Conservation (phyloP, 108 stramenopile species). For the Cylindrotheca fusiformis region DNA sequence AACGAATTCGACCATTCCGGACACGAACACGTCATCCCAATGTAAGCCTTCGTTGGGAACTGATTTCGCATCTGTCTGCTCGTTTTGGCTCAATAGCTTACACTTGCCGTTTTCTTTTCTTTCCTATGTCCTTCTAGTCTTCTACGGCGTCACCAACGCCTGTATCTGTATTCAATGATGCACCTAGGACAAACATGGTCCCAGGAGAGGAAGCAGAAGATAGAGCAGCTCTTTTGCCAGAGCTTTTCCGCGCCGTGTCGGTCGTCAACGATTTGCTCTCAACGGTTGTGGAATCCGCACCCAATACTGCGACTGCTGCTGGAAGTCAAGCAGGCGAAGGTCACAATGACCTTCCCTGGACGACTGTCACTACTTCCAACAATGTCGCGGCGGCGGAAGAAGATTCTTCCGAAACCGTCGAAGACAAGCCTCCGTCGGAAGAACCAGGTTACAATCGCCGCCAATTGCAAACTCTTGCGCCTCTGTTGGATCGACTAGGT, state of each 20-base stretch:
- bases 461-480: constrained; percentile 56
- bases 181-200: constrained; percentile 65
- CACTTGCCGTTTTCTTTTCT: neutral
- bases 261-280: constrained; percentile 46
- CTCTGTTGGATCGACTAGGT: constrained; percentile 84
- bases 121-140: constrained; percentile 16
- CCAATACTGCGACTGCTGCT: neutral
- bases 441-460: constrained; percentile 16
- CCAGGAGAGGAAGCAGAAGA: constrained; percentile 52
- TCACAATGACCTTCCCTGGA: constrained; percentile 13
- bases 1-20: constrained; percentile 85
- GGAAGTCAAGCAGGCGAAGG: neutral
- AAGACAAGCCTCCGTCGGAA: neutral
- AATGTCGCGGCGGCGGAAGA: neutral
- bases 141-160: constrained; percentile 56
- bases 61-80: neutral
- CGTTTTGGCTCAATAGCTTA: constrained; percentile 1
- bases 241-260: constrained; percentile 51
- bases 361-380: neutral
- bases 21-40: constrained; percentile 73
- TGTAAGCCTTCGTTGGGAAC: constrained; percentile 12
- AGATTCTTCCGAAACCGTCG: neutral
- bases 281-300: neutral
- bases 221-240: constrained; percentile 55
- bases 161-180: constrained; percentile 60